These are phyloP conservation scores for Fonsecaea erecta DNA, from an alignment of 2,329 filamentous ascomycete species.

Conservation along the genomic window DNA sequence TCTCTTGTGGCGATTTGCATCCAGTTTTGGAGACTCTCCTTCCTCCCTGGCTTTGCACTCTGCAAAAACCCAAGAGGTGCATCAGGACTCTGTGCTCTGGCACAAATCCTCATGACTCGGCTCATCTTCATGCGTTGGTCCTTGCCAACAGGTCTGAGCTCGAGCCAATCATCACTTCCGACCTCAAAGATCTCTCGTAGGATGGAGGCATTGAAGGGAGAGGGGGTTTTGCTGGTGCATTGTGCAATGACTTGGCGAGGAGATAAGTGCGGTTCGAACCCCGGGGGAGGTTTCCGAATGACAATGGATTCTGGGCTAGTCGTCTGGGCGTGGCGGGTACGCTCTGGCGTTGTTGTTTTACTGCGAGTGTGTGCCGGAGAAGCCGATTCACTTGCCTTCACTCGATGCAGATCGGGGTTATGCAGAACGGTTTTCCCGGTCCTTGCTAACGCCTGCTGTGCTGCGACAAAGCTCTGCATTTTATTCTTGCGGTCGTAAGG, in stretches of 20 bases:
- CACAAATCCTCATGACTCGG: slow-evolving; percentile 22
- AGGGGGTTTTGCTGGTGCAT: background rate
- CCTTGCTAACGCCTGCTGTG: slow-evolving; percentile 34
- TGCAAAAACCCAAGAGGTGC: background rate
- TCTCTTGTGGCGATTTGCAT: slow-evolving; percentile 5
- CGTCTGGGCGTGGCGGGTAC: background rate
- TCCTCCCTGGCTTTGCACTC: background rate
- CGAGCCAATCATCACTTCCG: slow-evolving; percentile 27
- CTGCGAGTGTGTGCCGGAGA: slow-evolving; percentile 6
- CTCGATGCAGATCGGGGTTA: slow-evolving; percentile 33
- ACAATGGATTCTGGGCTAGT: slow-evolving; percentile 3
- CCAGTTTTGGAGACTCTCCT: slow-evolving; percentile 13
- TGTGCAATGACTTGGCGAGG: background rate
- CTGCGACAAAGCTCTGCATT: slow-evolving; percentile 37
- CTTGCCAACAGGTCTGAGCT: slow-evolving; percentile 29
- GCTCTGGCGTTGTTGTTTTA: slow-evolving; percentile 12
- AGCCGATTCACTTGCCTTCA: slow-evolving; percentile 12
- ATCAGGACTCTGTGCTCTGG: slow-evolving; percentile 17
- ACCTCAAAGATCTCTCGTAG: slow-evolving; percentile 31
- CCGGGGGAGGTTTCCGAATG: slow-evolving; percentile 21
- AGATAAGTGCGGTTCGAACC: slow-evolving; percentile 9
- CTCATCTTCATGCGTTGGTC: slow-evolving; percentile 29
- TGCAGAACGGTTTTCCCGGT: slow-evolving; percentile 36
- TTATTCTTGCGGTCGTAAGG: slow-evolving; percentile 35
- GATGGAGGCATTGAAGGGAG: slow-evolving; percentile 10